These are phyloP conservation scores for Diutina neorugosa DNA, from an alignment of 1,139 yeast species.

Conservation along the genomic window DNA sequence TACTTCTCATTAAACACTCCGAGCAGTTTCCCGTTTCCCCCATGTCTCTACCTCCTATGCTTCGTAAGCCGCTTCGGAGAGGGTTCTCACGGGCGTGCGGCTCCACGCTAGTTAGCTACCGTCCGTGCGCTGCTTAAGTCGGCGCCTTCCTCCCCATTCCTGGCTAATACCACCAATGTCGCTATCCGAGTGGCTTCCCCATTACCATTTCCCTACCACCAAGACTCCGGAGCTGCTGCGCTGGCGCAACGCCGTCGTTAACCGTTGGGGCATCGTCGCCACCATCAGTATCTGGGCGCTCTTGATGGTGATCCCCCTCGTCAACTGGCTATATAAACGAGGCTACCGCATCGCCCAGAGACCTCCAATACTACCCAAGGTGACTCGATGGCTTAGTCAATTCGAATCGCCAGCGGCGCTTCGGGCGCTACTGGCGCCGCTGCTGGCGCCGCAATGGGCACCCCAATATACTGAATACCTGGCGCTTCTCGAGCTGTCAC, in stretches of 20 bases:
- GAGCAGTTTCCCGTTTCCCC: neutral
- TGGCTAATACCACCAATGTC: neutral
- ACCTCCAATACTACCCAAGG: neutral
- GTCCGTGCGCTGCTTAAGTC: neutral
- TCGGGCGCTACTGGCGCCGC: neutral
- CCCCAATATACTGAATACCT: neutral
- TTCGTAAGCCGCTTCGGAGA: neutral
- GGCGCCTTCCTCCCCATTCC: neutral
- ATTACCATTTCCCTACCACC: constrained; percentile 1
- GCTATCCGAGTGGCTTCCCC: neutral
- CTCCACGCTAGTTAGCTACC: too few species aligned
- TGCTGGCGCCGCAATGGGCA: neutral
- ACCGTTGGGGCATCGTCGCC: neutral
- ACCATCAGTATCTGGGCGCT: neutral
- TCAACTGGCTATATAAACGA: neutral
- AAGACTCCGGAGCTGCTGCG: neutral
- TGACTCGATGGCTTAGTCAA: neutral
- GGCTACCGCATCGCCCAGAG: neutral
- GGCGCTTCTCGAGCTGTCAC: neutral
- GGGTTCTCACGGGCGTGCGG: neutral
- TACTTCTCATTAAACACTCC: too few species aligned
- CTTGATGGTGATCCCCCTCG: neutral
- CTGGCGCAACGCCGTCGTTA: neutral
- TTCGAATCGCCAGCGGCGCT: neutral
- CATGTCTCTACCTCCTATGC: neutral